These are phyloP conservation scores for Rhodotorula sp. DNA, from an alignment of 1,284 basidiomycete species.

Conservation along the genomic window DNA sequence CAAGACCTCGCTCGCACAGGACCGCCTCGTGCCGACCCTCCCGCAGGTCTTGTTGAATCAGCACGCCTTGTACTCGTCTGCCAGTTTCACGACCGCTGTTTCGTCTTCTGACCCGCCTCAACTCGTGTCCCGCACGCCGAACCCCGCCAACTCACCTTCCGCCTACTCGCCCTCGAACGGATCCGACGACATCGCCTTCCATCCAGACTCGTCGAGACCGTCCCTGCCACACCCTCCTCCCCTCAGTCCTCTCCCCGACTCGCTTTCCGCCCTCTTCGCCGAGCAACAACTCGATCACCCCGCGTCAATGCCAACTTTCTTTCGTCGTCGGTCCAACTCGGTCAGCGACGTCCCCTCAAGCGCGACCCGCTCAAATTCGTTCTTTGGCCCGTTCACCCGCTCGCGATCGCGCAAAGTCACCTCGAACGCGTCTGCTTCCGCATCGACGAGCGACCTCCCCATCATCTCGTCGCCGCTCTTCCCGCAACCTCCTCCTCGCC, in stretches of 20 bases:
- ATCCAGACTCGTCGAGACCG: background rate
- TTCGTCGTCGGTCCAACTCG: conserved; percentile 5
- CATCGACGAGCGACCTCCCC: conserved; percentile 13
- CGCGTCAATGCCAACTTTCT: background rate
- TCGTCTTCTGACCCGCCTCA: background rate
- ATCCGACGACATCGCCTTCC: background rate
- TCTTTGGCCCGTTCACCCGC: background rate
- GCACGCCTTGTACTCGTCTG: background rate
- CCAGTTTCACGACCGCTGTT: background rate
- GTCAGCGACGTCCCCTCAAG: background rate
- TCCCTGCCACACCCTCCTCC: background rate
- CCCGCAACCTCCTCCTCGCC: background rate
- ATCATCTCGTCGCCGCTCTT: background rate
- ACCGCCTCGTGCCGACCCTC: no score
- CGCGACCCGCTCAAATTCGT: background rate
- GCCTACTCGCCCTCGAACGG: background rate
- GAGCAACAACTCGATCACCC: background rate
- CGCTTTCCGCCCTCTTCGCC: background rate
- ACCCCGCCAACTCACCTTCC: background rate
- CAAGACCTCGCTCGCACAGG: background rate
- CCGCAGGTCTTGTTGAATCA: background rate
- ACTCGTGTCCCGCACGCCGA: background rate
- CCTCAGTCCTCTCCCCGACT: background rate
- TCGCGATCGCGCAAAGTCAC: background rate
- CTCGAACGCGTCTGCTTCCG: background rate